phyloP scores from a whole-genome alignment of 306 rosid species.

The Ammopiptanthus mongolicus region DNA sequence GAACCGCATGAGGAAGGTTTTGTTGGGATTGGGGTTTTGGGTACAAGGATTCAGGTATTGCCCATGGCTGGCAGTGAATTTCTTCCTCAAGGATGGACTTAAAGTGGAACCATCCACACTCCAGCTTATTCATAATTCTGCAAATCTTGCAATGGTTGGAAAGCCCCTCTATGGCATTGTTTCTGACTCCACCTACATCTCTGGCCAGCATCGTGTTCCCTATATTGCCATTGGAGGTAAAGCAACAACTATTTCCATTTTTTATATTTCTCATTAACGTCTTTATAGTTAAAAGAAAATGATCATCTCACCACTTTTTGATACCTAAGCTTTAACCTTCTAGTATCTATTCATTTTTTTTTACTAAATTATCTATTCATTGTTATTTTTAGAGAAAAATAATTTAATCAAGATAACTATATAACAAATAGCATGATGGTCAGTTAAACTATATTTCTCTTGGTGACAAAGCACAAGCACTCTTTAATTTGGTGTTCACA shows the following conservation, averaged over 20 bases:
- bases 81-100: conserved; percentile 79
- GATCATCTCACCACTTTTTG: too few relatives aligned
- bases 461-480: too few relatives aligned
- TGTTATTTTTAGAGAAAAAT: too few relatives aligned
- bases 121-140: conserved; percentile 75
- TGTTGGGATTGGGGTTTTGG: conserved; percentile 71
- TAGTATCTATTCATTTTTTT: too few relatives aligned
- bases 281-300: too few relatives aligned
- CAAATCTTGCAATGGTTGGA: conserved; percentile 86
- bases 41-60: conserved; percentile 88
- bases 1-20: conserved; percentile 38
- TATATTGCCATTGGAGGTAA: conserved; percentile 85
- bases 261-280: too few relatives aligned
- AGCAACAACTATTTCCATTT: not conserved
- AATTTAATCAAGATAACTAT: too few relatives aligned
- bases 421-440: too few relatives aligned
- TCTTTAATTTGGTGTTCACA: too few relatives aligned
- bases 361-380: too few relatives aligned
- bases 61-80: conserved; percentile 83
- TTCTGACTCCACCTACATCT: conserved; percentile 71
- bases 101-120: conserved; percentile 72
- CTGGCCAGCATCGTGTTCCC: conserved; percentile 83
- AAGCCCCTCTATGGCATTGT: conserved; percentile 78
- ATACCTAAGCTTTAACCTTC: too few relatives aligned
- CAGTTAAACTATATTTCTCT: too few relatives aligned